Percentiles rank a stretch among this genome's conserved stretches.
phyloP scores from a whole-genome alignment of 2,329 filamentous ascomycete species.

The Trichoderma sp. region DNA sequence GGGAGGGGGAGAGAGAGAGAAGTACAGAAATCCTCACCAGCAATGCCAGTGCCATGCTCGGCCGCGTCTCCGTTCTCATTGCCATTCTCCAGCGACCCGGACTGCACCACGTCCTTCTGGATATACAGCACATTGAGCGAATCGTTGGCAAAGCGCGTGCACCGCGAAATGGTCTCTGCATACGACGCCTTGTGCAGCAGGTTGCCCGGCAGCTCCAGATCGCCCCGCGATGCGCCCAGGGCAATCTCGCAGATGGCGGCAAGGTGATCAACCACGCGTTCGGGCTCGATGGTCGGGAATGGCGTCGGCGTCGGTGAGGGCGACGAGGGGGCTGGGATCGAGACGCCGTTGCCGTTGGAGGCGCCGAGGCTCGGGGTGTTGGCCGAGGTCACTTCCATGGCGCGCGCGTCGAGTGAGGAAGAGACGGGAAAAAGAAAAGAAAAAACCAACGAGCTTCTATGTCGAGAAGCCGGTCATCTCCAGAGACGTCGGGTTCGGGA shows the following conservation, averaged over 20 bases:
- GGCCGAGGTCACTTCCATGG: conserved; percentile 54
- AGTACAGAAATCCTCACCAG: conserved; percentile 37
- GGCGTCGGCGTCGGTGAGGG: conserved; percentile 39
- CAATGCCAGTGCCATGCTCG: conserved; percentile 41
- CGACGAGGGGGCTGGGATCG: conserved; percentile 38
- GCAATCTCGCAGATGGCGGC: conserved; percentile 67
- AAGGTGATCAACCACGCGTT: conserved; percentile 68
- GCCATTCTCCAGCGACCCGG: conserved; percentile 45
- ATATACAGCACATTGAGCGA: conserved; percentile 85
- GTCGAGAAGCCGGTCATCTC: conserved; percentile 31
- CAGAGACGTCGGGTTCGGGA: conserved; percentile 22
- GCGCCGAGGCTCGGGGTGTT: conserved; percentile 48
- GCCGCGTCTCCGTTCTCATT: conserved; percentile 31
- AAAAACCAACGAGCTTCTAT: conserved; percentile 21
- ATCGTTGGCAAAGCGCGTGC: conserved; percentile 85
- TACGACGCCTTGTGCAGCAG: conserved; percentile 71
- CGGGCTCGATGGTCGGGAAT: conserved; percentile 62
- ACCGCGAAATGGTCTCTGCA: conserved; percentile 79
- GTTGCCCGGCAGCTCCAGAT: conserved; percentile 78
- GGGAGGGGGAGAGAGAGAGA: not conserved
- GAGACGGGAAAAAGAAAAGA: conserved; percentile 14
- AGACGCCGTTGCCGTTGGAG: conserved; percentile 38
- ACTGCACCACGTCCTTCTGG: conserved; percentile 70
- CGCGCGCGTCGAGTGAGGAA: conserved; percentile 24
- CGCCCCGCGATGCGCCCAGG: conserved; percentile 69